Base-by-base conservation (phyloP, 1,139 yeast genomes). In the Maudiozyma humilis region DNA sequence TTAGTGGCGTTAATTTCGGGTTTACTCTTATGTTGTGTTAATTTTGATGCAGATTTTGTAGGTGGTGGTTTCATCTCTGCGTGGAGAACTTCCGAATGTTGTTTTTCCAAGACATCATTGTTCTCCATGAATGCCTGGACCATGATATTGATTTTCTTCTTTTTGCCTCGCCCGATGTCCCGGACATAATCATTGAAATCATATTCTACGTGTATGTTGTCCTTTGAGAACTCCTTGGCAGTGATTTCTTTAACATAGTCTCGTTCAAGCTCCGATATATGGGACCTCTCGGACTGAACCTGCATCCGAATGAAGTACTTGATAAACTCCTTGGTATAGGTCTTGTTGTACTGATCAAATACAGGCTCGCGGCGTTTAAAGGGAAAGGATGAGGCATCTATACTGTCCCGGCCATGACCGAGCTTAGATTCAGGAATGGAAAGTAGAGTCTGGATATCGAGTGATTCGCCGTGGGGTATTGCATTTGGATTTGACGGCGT, bases 401-500 rank as follows among this genome's bases (percentile, higher is more conserved):
- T 36, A 0, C 38, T 31, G 10, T 43, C 44, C 16, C 51, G 55
- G 1, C 52, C 51, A 30, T 48, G 41, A 3, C 44, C 50, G 18
- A 66, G 43, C 2, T 32, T 8, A 10, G 63, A 49, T 20, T 53
- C 58, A 1, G 59, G 53, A 29, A 64, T 69, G 4, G 63, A 67
- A 34, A 85, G 59, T 31, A 91, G 63, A 38, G 69, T 57, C 18
- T 52, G 56, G 27, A 93, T 87, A 52, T 78, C 78, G 20, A 84
- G 57, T 1, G 88, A 76, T 58, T 83, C 88, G 12, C 99, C 99
- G 4, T 81, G 82, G 1, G 82, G 75, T 17, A 89, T 82, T 0
- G 95, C 69, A 2, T 59, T 60, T 0, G 82, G 79, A 53, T 87
- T 83, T 0, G 96, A 86, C 0, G 96, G 96, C 0, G 98, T 93